These are phyloP conservation scores for Rostrohypoxylon terebratum DNA, from an alignment of 495 filamentous ascomycete species.

Conservation along the genomic window DNA sequence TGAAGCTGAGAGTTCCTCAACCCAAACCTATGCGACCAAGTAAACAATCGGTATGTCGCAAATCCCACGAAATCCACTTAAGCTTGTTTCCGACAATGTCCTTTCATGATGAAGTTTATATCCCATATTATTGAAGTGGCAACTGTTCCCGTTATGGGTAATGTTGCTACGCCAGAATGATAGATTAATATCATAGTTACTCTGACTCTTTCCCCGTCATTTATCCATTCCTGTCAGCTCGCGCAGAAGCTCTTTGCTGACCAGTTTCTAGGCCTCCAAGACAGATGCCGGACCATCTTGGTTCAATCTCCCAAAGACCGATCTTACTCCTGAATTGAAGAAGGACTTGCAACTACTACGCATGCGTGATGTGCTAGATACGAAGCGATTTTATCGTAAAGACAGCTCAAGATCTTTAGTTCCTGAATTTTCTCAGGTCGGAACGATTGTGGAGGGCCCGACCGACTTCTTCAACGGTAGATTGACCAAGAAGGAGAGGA, in stretches of 20 bases:
- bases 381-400: constrained; percentile 93
- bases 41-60: constrained; percentile 56
- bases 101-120: constrained; percentile 58
- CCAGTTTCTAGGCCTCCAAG: constrained; percentile 54
- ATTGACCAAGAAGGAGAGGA: constrained; percentile 86
- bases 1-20: constrained; percentile 58
- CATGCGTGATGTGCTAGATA: constrained; percentile 89
- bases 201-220: constrained; percentile 72
- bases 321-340: constrained; percentile 84
- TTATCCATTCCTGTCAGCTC: constrained; percentile 26
- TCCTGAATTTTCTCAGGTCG: constrained; percentile 88
- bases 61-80: not conserved
- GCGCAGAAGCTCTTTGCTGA: constrained; percentile 36
- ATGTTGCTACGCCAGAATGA: constrained; percentile 78
- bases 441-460: constrained; percentile 88
- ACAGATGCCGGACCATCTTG: constrained; percentile 67
- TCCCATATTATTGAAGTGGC: constrained; percentile 59
- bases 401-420: constrained; percentile 67
- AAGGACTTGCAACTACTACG: constrained; percentile 86
- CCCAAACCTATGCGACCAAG: constrained; percentile 45
- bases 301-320: constrained; percentile 87
- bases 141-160: constrained; percentile 77
- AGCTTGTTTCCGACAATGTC: not conserved
- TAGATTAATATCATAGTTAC: constrained; percentile 91
- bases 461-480: constrained; percentile 86